These are phyloP conservation scores for Trichosporon ovoides DNA, from an alignment of 1,284 basidiomycete species.

Conservation along the genomic window DNA sequence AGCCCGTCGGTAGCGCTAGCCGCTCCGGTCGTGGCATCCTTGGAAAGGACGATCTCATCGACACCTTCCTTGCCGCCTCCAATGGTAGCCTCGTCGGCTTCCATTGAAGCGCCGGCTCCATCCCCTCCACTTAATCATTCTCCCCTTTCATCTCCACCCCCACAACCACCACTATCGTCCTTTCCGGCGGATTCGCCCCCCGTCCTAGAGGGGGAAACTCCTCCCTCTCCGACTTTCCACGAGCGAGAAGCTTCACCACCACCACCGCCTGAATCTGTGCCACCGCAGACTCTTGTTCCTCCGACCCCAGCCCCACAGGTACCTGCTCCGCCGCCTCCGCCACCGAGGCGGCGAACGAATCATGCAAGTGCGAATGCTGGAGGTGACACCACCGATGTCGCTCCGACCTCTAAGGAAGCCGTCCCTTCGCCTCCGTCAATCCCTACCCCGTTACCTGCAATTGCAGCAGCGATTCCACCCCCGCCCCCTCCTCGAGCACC, in stretches of 20 bases:
- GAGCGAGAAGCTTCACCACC: not conserved
- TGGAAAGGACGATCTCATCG: constrained; percentile 1
- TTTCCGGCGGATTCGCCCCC: not conserved
- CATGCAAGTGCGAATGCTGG: no score
- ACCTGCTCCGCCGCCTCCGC: no score
- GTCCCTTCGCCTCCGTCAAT: no score
- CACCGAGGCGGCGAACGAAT: no score
- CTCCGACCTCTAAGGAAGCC: no score
- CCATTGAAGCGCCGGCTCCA: not conserved
- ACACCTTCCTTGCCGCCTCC: not conserved
- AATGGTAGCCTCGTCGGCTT: not conserved
- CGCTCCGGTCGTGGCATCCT: constrained; percentile 1
- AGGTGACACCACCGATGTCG: no score
- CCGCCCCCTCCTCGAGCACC: not conserved
- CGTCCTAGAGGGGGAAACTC: not conserved
- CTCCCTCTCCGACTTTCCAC: not conserved
- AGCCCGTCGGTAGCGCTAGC: constrained; percentile 3
- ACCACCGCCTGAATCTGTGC: no score
- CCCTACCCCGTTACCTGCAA: no score
- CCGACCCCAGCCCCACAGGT: no score
- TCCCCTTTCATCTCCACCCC: not conserved
- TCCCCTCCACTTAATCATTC: not conserved
- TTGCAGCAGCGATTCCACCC: not conserved
- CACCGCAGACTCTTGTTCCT: no score
- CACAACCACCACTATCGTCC: not conserved